phyloP scores from a whole-genome alignment of 2,329 filamentous ascomycete genomes.

The Epichloe elymi region DNA sequence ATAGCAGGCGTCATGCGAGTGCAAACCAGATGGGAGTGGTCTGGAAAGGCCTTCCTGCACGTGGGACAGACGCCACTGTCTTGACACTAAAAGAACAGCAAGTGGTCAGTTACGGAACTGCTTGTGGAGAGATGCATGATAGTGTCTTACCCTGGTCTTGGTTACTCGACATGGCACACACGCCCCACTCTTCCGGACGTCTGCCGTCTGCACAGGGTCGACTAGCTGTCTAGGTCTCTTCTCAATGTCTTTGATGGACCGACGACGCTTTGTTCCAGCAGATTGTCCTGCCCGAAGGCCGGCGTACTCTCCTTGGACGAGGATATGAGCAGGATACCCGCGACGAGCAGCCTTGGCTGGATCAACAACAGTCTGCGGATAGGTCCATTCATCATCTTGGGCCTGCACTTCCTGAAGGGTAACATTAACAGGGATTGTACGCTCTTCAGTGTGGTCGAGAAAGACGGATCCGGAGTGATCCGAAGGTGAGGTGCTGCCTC shows the following conservation, averaged over 20 bases:
- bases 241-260: constrained; percentile 19
- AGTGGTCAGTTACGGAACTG: constrained; percentile 14
- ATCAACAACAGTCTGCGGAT: constrained; percentile 19
- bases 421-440: constrained; percentile 16
- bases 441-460: constrained; percentile 19
- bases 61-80: constrained; percentile 29
- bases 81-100: constrained; percentile 20
- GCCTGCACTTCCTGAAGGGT: constrained; percentile 23
- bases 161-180: constrained; percentile 35
- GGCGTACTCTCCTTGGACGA: constrained; percentile 17
- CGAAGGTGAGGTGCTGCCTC: constrained; percentile 27
- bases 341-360: constrained; percentile 18
- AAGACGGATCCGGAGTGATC: constrained; percentile 24
- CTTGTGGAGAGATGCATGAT: constrained; percentile 7
- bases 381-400: constrained; percentile 28
- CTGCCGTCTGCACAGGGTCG: constrained; percentile 32
- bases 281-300: constrained; percentile 12
- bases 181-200: constrained; percentile 34
- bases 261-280: constrained; percentile 23
- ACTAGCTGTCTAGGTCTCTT: constrained; percentile 24
- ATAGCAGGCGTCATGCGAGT: constrained; percentile 24
- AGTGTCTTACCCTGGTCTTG: constrained; percentile 32
- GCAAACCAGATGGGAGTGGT: constrained; percentile 27
- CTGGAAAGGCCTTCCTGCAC: constrained; percentile 27
- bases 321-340: constrained; percentile 20